Evolutionary conservation across 495 filamentous ascomycete species (phyloP).

Genomic region (Penicillium manginii): DNA sequence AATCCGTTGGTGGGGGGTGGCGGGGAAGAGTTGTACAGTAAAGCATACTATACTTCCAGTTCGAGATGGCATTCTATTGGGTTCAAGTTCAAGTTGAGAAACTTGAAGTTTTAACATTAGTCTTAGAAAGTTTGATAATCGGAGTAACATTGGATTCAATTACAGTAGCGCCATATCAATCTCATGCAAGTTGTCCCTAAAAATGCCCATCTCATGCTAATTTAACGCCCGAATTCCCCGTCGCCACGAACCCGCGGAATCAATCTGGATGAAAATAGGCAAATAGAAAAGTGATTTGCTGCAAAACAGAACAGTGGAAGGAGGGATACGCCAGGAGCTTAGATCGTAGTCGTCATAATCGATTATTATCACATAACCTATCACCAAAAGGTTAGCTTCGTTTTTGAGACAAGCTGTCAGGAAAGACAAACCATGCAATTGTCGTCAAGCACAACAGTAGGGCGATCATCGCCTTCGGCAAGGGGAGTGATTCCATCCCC

Average conservation of each 20-base stretch:
- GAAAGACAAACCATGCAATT: constrained; percentile 44
- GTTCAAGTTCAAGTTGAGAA: not conserved
- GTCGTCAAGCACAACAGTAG: constrained; percentile 44
- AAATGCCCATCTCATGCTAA: constrained; percentile 4
- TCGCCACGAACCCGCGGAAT: not conserved
- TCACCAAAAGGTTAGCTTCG: constrained; percentile 5
- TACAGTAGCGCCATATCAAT: not conserved
- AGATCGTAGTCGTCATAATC: no score
- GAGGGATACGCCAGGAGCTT: no score
- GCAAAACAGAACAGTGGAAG: no score
- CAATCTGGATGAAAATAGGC: not conserved
- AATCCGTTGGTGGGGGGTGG: not conserved
- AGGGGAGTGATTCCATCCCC: constrained; percentile 5
- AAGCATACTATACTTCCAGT: not conserved
- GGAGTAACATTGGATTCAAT: not conserved
- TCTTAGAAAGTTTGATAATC: not conserved
- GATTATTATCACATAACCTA: constrained; percentile 28
- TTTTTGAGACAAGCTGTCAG: not conserved
- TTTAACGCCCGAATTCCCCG: not conserved
- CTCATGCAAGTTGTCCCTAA: not conserved
- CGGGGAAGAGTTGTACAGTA: not conserved
- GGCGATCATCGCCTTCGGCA: constrained; percentile 13
- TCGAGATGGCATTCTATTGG: not conserved
- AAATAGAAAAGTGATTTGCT: not conserved
- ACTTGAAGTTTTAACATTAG: not conserved